phyloP scores from a whole-genome alignment of 2,329 filamentous ascomycete species.

The Cladophialophora psammophila region DNA sequence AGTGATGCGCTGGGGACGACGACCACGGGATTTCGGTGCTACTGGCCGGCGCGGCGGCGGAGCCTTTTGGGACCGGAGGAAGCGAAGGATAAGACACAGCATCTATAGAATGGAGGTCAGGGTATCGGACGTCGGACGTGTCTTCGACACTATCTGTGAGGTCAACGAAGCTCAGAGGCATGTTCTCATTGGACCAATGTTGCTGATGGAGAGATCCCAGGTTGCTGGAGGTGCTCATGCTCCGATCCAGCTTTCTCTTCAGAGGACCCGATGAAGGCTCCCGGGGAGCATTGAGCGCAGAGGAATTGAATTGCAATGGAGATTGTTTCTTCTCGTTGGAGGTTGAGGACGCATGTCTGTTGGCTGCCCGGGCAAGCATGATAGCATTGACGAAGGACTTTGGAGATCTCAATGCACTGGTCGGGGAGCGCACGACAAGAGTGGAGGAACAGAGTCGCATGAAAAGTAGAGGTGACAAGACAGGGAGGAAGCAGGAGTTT shows the following conservation, averaged over 20 bases:
- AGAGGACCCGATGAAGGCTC: background rate
- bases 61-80: conserved; percentile 38
- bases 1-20: conserved; percentile 58
- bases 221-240: conserved; percentile 37
- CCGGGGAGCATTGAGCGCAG: conserved; percentile 29
- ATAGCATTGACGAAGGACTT: conserved; percentile 35
- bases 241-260: conserved; percentile 41
- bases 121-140: conserved; percentile 43
- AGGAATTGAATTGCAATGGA: conserved; percentile 29
- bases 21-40: conserved; percentile 75
- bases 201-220: conserved; percentile 55
- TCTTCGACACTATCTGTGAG: conserved; percentile 67
- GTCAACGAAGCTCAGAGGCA: conserved; percentile 85
- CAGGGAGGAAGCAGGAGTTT: background rate
- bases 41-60: conserved; percentile 51
- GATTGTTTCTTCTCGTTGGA: conserved; percentile 33
- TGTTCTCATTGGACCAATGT: conserved; percentile 76
- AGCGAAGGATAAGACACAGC: conserved; percentile 48
- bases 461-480: conserved; percentile 11
- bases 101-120: conserved; percentile 27
- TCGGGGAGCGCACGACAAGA: conserved; percentile 28
- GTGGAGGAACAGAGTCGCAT: conserved; percentile 26
- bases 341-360: conserved; percentile 32
- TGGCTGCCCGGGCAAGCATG: conserved; percentile 35
- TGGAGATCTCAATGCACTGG: conserved; percentile 35